Evolutionary conservation across 2,329 filamentous ascomycete species (phyloP).

Genomic region (Capronia coronata): DNA sequence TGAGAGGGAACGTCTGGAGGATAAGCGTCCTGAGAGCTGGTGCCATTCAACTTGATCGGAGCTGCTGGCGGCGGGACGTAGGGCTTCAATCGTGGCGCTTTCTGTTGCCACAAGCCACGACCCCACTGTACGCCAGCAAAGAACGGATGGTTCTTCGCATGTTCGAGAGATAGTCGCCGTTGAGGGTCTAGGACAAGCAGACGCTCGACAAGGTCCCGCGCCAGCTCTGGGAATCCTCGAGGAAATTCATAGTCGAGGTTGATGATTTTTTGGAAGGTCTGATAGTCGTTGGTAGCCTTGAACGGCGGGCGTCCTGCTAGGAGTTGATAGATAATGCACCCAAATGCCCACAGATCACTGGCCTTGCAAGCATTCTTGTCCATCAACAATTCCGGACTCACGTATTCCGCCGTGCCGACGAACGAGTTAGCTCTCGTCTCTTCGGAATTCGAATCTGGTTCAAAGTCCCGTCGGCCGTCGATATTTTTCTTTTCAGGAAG

Average conservation of each 20-base stretch:
- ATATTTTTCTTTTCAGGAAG: conserved; percentile 49
- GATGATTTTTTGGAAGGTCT: conserved; percentile 98
- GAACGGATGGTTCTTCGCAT: conserved; percentile 94
- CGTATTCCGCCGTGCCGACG: conserved; percentile 95
- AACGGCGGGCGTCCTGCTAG: conserved; percentile 94
- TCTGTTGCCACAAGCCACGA: conserved; percentile 77
- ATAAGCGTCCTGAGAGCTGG: conserved; percentile 35
- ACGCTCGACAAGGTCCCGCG: conserved; percentile 82
- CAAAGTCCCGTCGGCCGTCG: conserved; percentile 41
- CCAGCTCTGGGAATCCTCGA: conserved; percentile 74
- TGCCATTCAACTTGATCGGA: conserved; percentile 67
- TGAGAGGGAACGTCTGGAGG: conserved; percentile 39
- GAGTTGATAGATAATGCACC: conserved; percentile 94
- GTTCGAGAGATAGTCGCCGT: conserved; percentile 79
- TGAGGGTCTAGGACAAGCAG: conserved; percentile 83
- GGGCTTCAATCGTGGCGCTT: conserved; percentile 77
- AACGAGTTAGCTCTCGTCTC: conserved; percentile 79
- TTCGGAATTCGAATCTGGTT: conserved; percentile 37
- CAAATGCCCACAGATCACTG: conserved; percentile 96
- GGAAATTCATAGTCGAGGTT: conserved; percentile 91
- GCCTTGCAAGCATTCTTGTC: conserved; percentile 97
- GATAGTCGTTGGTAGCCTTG: conserved; percentile 90
- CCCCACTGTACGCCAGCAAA: conserved; percentile 85
- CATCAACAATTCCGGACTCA: conserved; percentile 92
- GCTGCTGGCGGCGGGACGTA: conserved; percentile 73